Conservation (phyloP, 345 rosid species). For the Acer campestre region DNA sequence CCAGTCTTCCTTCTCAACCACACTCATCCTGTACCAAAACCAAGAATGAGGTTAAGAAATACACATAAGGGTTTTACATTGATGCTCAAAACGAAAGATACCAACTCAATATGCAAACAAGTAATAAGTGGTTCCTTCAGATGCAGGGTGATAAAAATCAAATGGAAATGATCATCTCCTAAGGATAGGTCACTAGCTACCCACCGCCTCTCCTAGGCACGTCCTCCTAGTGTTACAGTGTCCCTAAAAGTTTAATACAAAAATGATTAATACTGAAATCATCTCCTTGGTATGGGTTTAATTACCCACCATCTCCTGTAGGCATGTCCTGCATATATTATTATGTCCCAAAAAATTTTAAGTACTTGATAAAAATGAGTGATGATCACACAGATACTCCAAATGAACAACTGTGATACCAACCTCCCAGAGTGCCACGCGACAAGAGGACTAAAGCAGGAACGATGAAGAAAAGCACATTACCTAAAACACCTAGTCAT, state of each 20-base stretch:
- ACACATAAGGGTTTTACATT: background rate
- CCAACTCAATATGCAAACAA: background rate
- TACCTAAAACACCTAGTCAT: background rate
- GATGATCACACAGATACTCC: background rate
- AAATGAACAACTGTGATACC: background rate
- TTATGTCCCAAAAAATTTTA: background rate
- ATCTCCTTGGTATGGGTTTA: background rate
- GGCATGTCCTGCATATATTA: background rate
- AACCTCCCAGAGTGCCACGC: background rate
- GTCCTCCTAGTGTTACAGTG: background rate
- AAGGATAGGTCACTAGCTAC: background rate
- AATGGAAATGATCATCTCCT: conserved; percentile 9
- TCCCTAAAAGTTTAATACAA: background rate
- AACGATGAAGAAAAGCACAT: background rate
- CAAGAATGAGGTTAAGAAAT: background rate
- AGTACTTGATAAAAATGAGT: background rate
- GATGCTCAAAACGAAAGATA: background rate
- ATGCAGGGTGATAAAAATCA: background rate
- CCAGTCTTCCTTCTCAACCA: conserved; percentile 85
- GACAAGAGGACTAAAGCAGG: background rate
- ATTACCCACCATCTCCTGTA: background rate
- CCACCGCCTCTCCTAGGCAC: background rate
- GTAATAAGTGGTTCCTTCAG: background rate
- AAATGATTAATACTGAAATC: background rate
- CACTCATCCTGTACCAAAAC: conserved; percentile 65